Percentiles rank a stretch among this genome's conserved stretches.
phyloP scores from a whole-genome alignment of 768 basidiomycete species.

The Leucocoprinus sp. region DNA sequence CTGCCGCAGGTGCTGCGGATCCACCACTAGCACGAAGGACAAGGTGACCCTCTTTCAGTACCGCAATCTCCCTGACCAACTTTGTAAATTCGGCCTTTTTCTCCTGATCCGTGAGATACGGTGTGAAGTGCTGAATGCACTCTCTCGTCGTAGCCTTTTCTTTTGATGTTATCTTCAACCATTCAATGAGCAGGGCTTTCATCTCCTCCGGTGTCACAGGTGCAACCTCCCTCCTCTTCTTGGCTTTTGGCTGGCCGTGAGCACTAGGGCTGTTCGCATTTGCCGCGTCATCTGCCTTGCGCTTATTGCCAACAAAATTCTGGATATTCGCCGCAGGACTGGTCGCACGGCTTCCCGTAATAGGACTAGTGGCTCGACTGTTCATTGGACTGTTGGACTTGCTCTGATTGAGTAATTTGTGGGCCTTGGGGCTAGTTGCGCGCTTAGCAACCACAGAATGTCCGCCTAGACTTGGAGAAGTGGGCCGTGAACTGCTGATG shows the following conservation, averaged over 20 bases:
- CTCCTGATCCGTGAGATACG: constrained; percentile 58
- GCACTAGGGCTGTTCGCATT: constrained; percentile 13
- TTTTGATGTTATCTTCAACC: constrained; percentile 55
- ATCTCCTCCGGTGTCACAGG: constrained; percentile 45
- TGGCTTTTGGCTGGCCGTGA: constrained; percentile 25
- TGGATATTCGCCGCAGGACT: constrained; percentile 31
- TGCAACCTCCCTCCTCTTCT: constrained; percentile 34
- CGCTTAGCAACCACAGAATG: constrained; percentile 78
- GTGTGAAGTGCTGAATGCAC: constrained; percentile 74
- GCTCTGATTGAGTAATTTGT: constrained; percentile 19
- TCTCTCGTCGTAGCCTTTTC: constrained; percentile 62
- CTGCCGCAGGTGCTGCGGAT: constrained; percentile 22
- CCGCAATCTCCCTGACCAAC: constrained; percentile 73
- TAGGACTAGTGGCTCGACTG: constrained; percentile 48
- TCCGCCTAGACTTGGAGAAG: constrained; percentile 52
- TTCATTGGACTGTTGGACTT: constrained; percentile 41
- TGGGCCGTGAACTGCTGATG: constrained; percentile 41
- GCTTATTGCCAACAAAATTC: constrained; percentile 28
- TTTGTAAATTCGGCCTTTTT: constrained; percentile 72
- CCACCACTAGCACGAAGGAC: constrained; percentile 32
- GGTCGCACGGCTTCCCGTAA: constrained; percentile 32
- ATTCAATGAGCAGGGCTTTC: constrained; percentile 63
- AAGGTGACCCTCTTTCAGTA: constrained; percentile 58
- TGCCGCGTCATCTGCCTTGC: constrained; percentile 36
- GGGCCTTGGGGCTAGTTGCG: constrained; percentile 59